Evolutionary conservation across 1,284 basidiomycete genomes (phyloP).

Genomic region (Austroboletus niveus): DNA sequence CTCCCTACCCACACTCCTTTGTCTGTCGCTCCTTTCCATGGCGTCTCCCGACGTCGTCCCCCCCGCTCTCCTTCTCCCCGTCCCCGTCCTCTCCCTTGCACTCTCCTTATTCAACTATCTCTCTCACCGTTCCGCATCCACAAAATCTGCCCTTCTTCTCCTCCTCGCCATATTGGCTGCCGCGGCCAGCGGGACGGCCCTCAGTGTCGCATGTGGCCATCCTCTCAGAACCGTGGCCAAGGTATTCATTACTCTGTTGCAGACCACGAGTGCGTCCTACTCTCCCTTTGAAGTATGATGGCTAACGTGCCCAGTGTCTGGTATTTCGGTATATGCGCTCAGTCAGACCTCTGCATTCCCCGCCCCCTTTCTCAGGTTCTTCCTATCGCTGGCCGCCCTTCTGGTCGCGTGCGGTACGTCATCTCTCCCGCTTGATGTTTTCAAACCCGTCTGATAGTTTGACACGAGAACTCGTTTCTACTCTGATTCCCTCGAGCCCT

Average conservation of each 20-base stretch:
- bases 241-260: conserved; percentile 20
- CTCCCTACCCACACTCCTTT: conserved; percentile 16
- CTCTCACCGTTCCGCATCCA: conserved; percentile 4
- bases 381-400: conserved; percentile 20
- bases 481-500: conserved; percentile 25
- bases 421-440: not conserved
- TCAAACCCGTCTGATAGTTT: not conserved
- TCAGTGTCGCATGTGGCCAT: conserved; percentile 15
- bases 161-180: conserved; percentile 26
- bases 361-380: conserved; percentile 12
- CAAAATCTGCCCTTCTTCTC: conserved; percentile 9
- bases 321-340: conserved; percentile 26
- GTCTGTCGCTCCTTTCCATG: conserved; percentile 21
- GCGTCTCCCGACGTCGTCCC: conserved; percentile 26
- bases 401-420: conserved; percentile 29
- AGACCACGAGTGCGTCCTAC: conserved; percentile 18
- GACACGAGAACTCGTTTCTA: conserved; percentile 23
- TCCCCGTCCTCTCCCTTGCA: conserved; percentile 21
- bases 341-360: conserved; percentile 5
- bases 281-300: not conserved
- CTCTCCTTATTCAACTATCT: conserved; percentile 12
- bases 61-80: conserved; percentile 25
- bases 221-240: conserved; percentile 17
- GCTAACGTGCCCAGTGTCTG: conserved; percentile 18
- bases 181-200: conserved; percentile 19